Evolutionary conservation across 805 yeast genomes (phyloP).

Genomic region (Ogataea wickerhamii): DNA sequence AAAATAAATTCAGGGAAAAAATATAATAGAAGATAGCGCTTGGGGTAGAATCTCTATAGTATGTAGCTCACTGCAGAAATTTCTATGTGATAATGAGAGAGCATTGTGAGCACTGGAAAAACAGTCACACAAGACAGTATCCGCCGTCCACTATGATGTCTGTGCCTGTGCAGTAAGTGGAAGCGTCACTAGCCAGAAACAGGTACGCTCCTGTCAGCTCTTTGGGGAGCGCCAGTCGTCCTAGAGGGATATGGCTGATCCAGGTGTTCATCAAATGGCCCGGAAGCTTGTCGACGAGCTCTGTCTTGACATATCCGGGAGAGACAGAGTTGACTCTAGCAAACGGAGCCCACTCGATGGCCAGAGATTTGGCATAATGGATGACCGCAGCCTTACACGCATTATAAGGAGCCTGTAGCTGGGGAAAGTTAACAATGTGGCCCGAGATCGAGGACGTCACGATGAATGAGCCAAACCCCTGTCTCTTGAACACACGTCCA

Average conservation of each 20-base stretch:
- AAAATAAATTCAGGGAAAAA: not conserved
- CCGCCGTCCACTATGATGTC: constrained; percentile 82
- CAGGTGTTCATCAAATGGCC: constrained; percentile 44
- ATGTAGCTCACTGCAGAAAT: not conserved
- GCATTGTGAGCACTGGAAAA: no score
- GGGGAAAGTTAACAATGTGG: constrained; percentile 82
- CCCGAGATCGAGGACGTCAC: constrained; percentile 90
- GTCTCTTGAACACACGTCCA: constrained; percentile 69
- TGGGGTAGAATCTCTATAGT: not conserved
- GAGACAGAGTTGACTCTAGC: constrained; percentile 82
- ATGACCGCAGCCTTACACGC: constrained; percentile 82
- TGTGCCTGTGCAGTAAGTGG: constrained; percentile 74
- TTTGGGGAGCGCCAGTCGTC: constrained; percentile 69
- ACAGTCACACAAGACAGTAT: constrained; percentile 49
- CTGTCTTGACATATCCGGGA: constrained; percentile 85
- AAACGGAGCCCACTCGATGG: constrained; percentile 85
- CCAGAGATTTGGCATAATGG: constrained; percentile 73
- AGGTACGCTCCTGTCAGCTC: constrained; percentile 79
- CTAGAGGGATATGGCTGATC: constrained; percentile 57
- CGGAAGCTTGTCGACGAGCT: constrained; percentile 50
- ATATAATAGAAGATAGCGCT: not conserved
- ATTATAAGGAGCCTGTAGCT: constrained; percentile 80
- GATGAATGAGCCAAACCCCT: constrained; percentile 73
- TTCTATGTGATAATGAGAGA: no score
- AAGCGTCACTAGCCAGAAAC: constrained; percentile 77